Conservation (phyloP, 2,329 filamentous ascomycete species). For the Knufia fluminis region DNA sequence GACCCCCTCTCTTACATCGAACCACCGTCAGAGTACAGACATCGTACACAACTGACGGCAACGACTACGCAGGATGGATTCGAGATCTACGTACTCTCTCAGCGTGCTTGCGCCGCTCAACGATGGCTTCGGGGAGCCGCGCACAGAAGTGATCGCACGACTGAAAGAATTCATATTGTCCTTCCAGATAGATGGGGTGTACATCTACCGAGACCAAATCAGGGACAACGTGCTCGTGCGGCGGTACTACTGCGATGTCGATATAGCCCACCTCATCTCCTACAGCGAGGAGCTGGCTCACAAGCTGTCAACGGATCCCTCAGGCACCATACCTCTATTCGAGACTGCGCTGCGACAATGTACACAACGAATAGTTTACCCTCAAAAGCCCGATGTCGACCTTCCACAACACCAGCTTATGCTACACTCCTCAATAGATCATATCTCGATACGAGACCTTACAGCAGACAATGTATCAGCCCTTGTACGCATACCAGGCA, state of each 20-base stretch:
- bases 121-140: conserved; percentile 58
- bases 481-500: conserved; percentile 92
- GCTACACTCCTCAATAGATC: conserved; percentile 80
- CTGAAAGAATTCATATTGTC: conserved; percentile 87
- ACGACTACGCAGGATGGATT: conserved; percentile 55
- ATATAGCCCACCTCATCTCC: conserved; percentile 89
- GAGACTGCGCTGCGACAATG: conserved; percentile 83
- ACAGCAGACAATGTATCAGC: conserved; percentile 87
- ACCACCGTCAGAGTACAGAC: background rate
- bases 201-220: conserved; percentile 95
- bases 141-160: conserved; percentile 64
- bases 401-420: conserved; percentile 91
- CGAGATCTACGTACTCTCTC: conserved; percentile 75
- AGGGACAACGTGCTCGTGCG: conserved; percentile 90
- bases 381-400: conserved; percentile 55
- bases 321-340: conserved; percentile 87
- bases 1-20: background rate
- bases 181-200: conserved; percentile 87
- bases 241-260: conserved; percentile 91
- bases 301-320: conserved; percentile 76
- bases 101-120: conserved; percentile 65
- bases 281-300: conserved; percentile 95
- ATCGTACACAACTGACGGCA: background rate
- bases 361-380: conserved; percentile 87
- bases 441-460: conserved; percentile 87